Percentiles rank a stretch among this genome's conserved stretches.
These are phyloP conservation scores for Triticum turgidum DNA, from an alignment of 176 grass and related monocot genomes.

Conservation along the genomic window DNA sequence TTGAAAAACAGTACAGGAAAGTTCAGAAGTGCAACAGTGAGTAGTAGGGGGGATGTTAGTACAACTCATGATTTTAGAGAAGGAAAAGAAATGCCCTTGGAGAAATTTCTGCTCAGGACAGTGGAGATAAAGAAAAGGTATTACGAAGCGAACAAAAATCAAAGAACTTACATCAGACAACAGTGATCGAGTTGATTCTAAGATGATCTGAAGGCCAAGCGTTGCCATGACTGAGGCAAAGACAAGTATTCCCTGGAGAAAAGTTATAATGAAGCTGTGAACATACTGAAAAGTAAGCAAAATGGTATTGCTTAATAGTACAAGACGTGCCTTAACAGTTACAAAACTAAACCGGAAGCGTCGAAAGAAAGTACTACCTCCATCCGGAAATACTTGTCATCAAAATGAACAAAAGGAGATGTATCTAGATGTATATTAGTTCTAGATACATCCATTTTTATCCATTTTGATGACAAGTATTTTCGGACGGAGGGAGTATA, in stretches of 20 bases:
- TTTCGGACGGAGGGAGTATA: too few relatives aligned
- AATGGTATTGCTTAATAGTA: background rate
- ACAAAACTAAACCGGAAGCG: background rate
- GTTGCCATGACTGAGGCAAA: conserved; percentile 99
- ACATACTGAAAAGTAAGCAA: conserved; percentile 2
- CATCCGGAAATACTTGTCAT: too few relatives aligned
- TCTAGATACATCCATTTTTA: too few relatives aligned
- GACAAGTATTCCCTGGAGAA: conserved; percentile 92
- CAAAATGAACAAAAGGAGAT: too few relatives aligned
- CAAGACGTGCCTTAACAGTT: background rate
- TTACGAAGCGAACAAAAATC: background rate
- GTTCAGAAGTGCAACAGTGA: background rate
- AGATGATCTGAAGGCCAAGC: conserved; percentile 92
- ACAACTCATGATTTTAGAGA: background rate
- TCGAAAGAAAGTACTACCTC: background rate
- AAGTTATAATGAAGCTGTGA: conserved; percentile 9
- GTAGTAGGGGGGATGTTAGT: background rate
- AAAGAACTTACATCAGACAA: conserved; percentile 39
- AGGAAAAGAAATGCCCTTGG: background rate
- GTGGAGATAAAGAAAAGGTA: background rate
- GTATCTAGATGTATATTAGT: too few relatives aligned
- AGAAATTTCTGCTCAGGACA: background rate
- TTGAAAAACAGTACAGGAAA: background rate
- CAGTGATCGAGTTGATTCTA: conserved; percentile 77
- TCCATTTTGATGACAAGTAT: too few relatives aligned